Base-by-base conservation (phyloP, 345 rosid species). In the Sisymbrium irio region DNA sequence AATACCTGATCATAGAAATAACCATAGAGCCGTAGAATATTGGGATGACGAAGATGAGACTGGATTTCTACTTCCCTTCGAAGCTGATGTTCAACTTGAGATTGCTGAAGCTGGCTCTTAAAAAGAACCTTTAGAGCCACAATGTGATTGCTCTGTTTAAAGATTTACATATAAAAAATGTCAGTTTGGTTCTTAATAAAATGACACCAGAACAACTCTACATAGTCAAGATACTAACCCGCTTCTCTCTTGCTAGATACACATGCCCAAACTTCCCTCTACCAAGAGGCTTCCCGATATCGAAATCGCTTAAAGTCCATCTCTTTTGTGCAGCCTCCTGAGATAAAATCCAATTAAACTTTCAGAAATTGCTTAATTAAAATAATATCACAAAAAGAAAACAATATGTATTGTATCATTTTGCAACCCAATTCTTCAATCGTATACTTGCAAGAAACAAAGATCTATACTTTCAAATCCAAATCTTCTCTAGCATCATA, bases 221-320 rank as follows among this genome's bases (percentile, higher is more conserved):
- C 12, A 12, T 18, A 7, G 35, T 55, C 32, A 69, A 56, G 13
- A 59, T 41, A 76, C 82, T 28, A 12, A 85, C 97, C 86, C 83
- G 73, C 69, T 93, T 93, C 67, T 93, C 98, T 74, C 94, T 84
- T 13, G 98, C 97, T 71, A 91, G 77, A 80, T 91, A 93, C 14
- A 93, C 97, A 64, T 93, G 98, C 46, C 98, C 94, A 57, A 93
- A 93, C 72, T 93, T 93, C 25, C 98, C 98, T 42, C 96, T 81
- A 45, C 97, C 97, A 28, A 93, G 92, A 42, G 96, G 98, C 85
- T 91, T 93, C 45, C 97, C 98, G 0, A 93, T 84, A 41, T 93
- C 94, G 15, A 93, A 93, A 81, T 91, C 94, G 36, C 80, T 78
- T 8, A 91, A 82, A 3, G 92, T 86, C 98, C 98, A 91, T 81